phyloP scores from a whole-genome alignment of 768 basidiomycete species.

The Pisolithus tinctorius region DNA sequence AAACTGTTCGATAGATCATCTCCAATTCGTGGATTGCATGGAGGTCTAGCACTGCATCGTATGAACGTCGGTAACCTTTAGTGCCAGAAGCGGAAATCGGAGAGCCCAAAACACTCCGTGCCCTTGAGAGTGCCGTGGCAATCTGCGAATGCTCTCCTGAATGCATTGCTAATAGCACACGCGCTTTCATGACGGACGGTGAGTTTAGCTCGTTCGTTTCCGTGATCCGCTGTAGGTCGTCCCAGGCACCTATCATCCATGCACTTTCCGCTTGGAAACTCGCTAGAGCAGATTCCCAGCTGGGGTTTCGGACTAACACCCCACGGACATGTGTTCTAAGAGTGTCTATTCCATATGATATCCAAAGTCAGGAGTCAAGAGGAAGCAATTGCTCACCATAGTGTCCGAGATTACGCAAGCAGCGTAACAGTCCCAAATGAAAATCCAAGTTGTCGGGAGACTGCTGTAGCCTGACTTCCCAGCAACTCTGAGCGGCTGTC shows the following conservation, averaged over 20 bases:
- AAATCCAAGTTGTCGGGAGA: constrained; percentile 83
- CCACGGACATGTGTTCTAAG: constrained; percentile 91
- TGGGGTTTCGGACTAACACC: constrained; percentile 75
- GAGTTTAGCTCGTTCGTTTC: constrained; percentile 42
- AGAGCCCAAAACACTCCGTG: constrained; percentile 67
- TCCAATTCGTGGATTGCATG: constrained; percentile 87
- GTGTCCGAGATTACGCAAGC: constrained; percentile 90
- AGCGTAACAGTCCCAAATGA: constrained; percentile 85
- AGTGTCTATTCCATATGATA: constrained; percentile 56
- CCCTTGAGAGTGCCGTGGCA: constrained; percentile 46
- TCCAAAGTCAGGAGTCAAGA: background rate
- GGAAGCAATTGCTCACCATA: constrained; percentile 61
- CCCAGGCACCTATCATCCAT: constrained; percentile 95
- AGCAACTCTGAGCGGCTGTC: constrained; percentile 99
- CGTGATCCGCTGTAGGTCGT: constrained; percentile 62
- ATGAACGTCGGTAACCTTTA: constrained; percentile 78
- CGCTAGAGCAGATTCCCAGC: constrained; percentile 72
- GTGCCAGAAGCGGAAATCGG: constrained; percentile 78
- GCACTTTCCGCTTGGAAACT: constrained; percentile 90
- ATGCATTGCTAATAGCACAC: constrained; percentile 75
- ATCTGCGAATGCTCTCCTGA: constrained; percentile 42
- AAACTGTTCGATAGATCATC: constrained; percentile 45
- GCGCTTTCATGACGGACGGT: constrained; percentile 67
- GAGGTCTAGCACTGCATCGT: constrained; percentile 79
- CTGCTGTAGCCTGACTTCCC: constrained; percentile 92